Evolutionary conservation across 2,329 filamentous ascomycete species (phyloP).

Genomic region (Nemania sp.): DNA sequence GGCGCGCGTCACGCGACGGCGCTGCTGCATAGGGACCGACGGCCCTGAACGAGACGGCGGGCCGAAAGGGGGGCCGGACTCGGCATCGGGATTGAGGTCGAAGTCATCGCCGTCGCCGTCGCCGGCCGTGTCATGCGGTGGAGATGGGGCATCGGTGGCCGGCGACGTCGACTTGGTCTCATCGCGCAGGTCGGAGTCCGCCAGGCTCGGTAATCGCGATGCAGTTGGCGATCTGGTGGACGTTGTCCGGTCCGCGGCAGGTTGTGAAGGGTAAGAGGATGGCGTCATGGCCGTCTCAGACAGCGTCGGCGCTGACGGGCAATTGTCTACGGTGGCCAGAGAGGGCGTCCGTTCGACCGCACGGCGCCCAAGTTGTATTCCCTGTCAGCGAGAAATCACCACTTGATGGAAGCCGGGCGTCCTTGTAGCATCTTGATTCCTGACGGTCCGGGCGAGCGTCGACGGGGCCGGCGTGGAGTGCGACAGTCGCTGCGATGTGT

Average conservation of each 20-base stretch:
- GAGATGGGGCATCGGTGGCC: constrained; percentile 38
- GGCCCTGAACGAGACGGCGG: constrained; percentile 41
- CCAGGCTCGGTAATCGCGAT: constrained; percentile 39
- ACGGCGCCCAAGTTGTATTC: constrained; percentile 13
- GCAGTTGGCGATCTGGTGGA: constrained; percentile 32
- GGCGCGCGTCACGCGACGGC: constrained; percentile 75
- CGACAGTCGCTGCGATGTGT: neutral
- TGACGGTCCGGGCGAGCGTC: neutral
- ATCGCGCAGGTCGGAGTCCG: constrained; percentile 45
- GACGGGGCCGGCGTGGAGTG: neutral
- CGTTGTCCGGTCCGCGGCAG: constrained; percentile 32
- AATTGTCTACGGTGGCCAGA: constrained; percentile 11
- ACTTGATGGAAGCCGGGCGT: constrained; percentile 19
- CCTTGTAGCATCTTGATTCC: constrained; percentile 24
- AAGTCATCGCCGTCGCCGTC: neutral
- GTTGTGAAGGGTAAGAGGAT: constrained; percentile 35
- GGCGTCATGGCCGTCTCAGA: constrained; percentile 36
- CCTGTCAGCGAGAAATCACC: constrained; percentile 13
- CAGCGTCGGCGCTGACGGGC: constrained; percentile 10
- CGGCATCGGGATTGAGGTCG: constrained; percentile 40
- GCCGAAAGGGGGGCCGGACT: constrained; percentile 27
- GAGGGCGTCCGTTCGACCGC: constrained; percentile 1
- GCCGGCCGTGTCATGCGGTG: constrained; percentile 25
- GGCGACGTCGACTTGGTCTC: constrained; percentile 41
- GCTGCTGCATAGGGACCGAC: constrained; percentile 70